Base-by-base conservation (phyloP, 2,329 filamentous ascomycete species). In the Epichloe sp. region DNA sequence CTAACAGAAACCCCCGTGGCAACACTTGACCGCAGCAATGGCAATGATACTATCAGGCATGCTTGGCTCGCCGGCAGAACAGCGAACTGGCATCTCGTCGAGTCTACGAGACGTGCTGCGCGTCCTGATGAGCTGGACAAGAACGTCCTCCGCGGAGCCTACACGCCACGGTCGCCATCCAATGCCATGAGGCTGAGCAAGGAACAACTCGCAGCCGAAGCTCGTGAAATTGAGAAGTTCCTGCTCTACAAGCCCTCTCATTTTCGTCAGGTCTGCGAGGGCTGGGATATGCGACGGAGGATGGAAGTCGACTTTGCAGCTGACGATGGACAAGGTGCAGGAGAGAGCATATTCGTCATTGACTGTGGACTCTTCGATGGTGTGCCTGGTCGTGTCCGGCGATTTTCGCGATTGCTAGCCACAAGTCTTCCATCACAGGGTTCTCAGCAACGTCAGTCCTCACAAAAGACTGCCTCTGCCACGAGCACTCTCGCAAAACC, bases 241-340 rank as follows among this genome's bases (percentile, higher is more conserved):
- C 65, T 94, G 17, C 72, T 71, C 0, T 81, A 85, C 58, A 83
- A 80, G 57, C 90, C 91, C 4, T 78, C 80, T 41, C 80, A 94
- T 58, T 95, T 95, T 64, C 81, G 83, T 21, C 83, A 82, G 59
- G 73, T 80, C 1, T 97, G 86, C 61, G 71, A 85, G 43, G 85
- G 86, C 2, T 97, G 93, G 91, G 87, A 97, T 61, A 97, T 97
- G 90, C 82, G 82, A 49, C 80, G 89, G 54, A 82, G 74, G 55
- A 71, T 97, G 3, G 85, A 93, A 59, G 88, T 95, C 2, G 93
- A 98, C 62, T 97, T 96, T 67, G 85, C 85, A 41, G 82, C 80
- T 19, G 87, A 90, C 57, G 86, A 93, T 66, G 79, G 80, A n/a
- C 72, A 79, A 50, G 79, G 82, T 47, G 83, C 82, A 26, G 89